A percentile compares a stretch with the other conserved stretches of the same genome.
Conservation (phyloP, 495 filamentous ascomycete genomes). For the Hypoxylon crocopeplum region DNA sequence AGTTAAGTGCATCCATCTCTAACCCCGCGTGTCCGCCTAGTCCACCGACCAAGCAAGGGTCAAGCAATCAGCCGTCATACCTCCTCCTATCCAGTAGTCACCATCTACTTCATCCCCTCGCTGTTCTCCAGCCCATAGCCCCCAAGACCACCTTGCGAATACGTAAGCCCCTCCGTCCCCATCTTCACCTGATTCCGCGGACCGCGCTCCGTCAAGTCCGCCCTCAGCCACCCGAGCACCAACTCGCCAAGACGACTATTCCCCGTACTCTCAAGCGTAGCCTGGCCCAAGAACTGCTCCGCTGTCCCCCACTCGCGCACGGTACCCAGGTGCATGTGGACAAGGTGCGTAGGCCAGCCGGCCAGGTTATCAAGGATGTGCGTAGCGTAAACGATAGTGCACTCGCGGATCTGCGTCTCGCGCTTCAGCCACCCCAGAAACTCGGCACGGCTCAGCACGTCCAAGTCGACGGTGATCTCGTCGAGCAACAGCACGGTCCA, state of each 20-base stretch:
- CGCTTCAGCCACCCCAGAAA: constrained; percentile 87
- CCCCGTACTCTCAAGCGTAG: constrained; percentile 57
- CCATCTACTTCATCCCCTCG: constrained; percentile 27
- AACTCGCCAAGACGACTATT: constrained; percentile 83
- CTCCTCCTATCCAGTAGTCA: neutral
- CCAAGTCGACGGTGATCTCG: constrained; percentile 97
- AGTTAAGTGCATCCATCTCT: constrained; percentile 41
- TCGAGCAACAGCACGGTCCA: constrained; percentile 93
- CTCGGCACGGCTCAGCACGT: constrained; percentile 79
- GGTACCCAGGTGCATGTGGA: constrained; percentile 88
- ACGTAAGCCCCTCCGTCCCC: constrained; percentile 72
- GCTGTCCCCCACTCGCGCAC: constrained; percentile 84
- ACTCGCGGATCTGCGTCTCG: constrained; percentile 81
- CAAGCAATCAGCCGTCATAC: neutral
- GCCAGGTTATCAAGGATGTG: constrained; percentile 95
- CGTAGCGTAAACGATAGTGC: constrained; percentile 96
- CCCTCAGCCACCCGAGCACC: constrained; percentile 84
- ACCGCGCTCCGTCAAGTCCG: constrained; percentile 81
- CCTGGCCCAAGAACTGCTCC: constrained; percentile 55
- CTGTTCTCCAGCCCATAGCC: constrained; percentile 81
- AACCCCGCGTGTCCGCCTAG: neutral
- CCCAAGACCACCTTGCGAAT: constrained; percentile 72
- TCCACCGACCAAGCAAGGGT: neutral
- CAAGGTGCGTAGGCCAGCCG: constrained; percentile 91
- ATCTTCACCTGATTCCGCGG: constrained; percentile 67